A percentile compares a stretch with the other conserved stretches of the same genome.
Conservation (phyloP, 768 basidiomycete species). For the Daedaleopsis sinensis region DNA sequence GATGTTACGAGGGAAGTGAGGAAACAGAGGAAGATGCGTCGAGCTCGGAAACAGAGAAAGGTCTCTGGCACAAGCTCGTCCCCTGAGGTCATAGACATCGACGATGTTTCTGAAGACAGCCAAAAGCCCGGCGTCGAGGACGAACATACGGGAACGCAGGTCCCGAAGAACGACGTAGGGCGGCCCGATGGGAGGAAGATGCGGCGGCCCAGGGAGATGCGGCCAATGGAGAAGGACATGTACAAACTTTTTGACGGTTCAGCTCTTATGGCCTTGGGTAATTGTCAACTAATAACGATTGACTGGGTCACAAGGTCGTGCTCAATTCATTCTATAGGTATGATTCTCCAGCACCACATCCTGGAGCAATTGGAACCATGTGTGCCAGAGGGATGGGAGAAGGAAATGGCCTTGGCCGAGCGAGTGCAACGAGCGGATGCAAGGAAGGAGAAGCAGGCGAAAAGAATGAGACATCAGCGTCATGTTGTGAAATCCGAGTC, state of each 20-base stretch:
- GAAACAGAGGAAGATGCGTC: conserved; percentile 37
- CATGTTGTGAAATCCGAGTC: conserved; percentile 1
- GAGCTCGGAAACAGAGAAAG: conserved; percentile 40
- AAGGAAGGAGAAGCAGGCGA: conserved; percentile 1
- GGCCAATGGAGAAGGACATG: conserved; percentile 54
- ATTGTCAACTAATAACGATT: not conserved
- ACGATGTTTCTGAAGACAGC: conserved; percentile 18
- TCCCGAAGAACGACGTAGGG: not conserved
- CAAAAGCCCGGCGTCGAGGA: conserved; percentile 15
- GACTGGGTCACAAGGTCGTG: not conserved
- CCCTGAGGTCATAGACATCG: conserved; percentile 14
- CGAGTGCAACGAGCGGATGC: not conserved
- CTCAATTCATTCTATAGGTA: conserved; percentile 43
- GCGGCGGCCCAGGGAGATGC: conserved; percentile 5
- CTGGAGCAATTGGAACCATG: conserved; percentile 42
- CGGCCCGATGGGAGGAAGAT: conserved; percentile 8
- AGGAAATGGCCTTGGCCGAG: conserved; percentile 27
- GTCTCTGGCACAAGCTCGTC: conserved; percentile 15
- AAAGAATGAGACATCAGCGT: not conserved
- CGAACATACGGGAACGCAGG: not conserved
- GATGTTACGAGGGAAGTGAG: conserved; percentile 46
- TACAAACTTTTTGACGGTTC: conserved; percentile 76
- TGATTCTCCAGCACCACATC: conserved; percentile 71
- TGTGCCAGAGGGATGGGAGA: conserved; percentile 52
- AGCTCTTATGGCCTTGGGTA: conserved; percentile 73